These are phyloP conservation scores for Aristolochia contorta DNA, from an alignment of 164 flowering plant genomes.

Conservation along the genomic window DNA sequence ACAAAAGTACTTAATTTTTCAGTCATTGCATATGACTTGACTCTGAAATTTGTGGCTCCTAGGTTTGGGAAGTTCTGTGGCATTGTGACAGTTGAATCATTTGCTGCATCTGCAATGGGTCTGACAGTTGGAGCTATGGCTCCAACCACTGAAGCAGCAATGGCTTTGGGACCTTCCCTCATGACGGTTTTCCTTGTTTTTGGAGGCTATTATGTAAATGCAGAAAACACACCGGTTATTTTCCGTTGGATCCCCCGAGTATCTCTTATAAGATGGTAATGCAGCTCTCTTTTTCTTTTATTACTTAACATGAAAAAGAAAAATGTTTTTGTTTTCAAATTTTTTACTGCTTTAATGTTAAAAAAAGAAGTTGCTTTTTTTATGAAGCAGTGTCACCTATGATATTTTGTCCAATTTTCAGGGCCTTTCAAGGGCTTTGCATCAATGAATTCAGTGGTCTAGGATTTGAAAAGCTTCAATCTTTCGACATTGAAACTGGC, in stretches of 20 bases:
- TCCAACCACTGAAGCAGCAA: slow-evolving; percentile 93
- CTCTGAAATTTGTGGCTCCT: slow-evolving; percentile 5
- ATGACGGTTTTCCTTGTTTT: slow-evolving; percentile 99
- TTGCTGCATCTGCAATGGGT: slow-evolving; percentile 99
- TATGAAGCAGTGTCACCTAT: not conserved
- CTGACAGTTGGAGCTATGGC: slow-evolving; percentile 97
- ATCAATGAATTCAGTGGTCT: slow-evolving; percentile 87
- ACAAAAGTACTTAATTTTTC: not conserved
- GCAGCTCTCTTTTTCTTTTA: no score
- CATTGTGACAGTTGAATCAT: slow-evolving; percentile 85
- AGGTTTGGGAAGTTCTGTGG: slow-evolving; percentile 94
- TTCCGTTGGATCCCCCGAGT: slow-evolving; percentile 93
- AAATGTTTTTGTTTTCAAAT: no score
- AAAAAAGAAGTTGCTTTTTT: no score
- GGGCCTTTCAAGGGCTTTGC: slow-evolving; percentile 98
- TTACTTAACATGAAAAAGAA: no score
- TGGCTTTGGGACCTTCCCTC: slow-evolving; percentile 96
- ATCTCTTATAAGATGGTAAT: slow-evolving; percentile 91
- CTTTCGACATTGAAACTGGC: slow-evolving; percentile 78
- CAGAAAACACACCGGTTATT: slow-evolving; percentile 79
- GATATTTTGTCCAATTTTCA: slow-evolving; percentile 15
- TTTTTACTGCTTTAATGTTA: no score
- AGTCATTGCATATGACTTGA: not conserved
- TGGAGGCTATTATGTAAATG: slow-evolving; percentile 92
- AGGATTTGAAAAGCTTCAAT: slow-evolving; percentile 67